These are phyloP conservation scores for Pyrenophora tritici-repentis DNA, from an alignment of 2,329 filamentous ascomycete species.

Conservation along the genomic window DNA sequence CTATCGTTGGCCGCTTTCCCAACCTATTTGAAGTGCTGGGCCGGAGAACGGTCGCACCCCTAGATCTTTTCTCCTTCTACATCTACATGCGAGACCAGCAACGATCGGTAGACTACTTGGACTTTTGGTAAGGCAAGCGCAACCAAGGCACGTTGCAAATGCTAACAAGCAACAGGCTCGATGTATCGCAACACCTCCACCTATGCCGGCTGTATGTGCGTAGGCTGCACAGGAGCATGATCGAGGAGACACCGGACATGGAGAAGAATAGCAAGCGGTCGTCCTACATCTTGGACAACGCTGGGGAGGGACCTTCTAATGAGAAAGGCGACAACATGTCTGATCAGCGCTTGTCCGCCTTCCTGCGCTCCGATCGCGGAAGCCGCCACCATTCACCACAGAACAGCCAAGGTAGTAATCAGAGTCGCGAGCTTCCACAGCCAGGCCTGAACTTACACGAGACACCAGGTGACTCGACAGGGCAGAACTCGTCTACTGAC, in stretches of 20 bases:
- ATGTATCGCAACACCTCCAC: conserved; percentile 99
- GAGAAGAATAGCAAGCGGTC: conserved; percentile 86
- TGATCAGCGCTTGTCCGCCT: conserved; percentile 90
- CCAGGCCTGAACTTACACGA: conserved; percentile 68
- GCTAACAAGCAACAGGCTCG: conserved; percentile 71
- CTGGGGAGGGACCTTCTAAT: conserved; percentile 65
- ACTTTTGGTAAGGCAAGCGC: conserved; percentile 78
- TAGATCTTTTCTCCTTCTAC: conserved; percentile 98
- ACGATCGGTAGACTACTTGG: conserved; percentile 94
- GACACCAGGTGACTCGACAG: conserved; percentile 58
- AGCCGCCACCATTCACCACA: conserved; percentile 54
- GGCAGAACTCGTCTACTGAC: conserved; percentile 41
- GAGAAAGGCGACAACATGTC: conserved; percentile 68
- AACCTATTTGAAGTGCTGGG: conserved; percentile 96
- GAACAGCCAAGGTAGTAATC: conserved; percentile 58
- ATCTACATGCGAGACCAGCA: conserved; percentile 99
- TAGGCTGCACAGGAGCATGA: conserved; percentile 88
- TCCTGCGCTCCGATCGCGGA: conserved; percentile 67
- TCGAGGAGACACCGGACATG: conserved; percentile 89
- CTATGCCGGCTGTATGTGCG: conserved; percentile 96
- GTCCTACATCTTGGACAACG: conserved; percentile 74
- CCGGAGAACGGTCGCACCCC: conserved; percentile 88
- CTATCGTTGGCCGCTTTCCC: conserved; percentile 78
- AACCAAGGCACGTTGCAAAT: neutral
- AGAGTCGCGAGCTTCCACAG: conserved; percentile 58